Percentiles rank a stretch among this genome's conserved stretches.
Evolutionary conservation across 2,329 filamentous ascomycete genomes (phyloP).

Genomic region (Fusarium sambucinum): DNA sequence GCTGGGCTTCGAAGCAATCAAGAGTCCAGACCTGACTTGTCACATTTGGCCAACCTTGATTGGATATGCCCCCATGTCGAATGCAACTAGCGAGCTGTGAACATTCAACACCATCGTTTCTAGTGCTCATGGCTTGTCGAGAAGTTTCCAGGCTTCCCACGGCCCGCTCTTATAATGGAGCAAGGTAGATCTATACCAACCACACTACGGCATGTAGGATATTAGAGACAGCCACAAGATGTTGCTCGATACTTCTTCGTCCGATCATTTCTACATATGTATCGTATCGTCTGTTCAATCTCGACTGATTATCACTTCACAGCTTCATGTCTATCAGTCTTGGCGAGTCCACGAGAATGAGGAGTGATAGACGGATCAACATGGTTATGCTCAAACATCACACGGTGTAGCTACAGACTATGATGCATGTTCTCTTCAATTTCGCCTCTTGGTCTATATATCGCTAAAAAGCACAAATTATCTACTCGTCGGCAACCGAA

Average conservation of each 20-base stretch:
- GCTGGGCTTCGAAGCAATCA: conserved; percentile 5
- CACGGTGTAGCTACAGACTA: too few relatives aligned
- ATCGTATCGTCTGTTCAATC: not conserved
- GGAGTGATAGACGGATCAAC: not conserved
- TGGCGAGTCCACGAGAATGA: not conserved
- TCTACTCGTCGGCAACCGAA: conserved; percentile 5
- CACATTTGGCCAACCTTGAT: conserved; percentile 3
- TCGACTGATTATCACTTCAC: not conserved
- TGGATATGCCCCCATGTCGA: conserved; percentile 3
- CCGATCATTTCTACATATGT: not conserved
- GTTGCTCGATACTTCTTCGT: not conserved
- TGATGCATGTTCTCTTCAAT: not conserved
- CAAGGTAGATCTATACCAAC: not conserved
- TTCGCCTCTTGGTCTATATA: conserved; percentile 7
- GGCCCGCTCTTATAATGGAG: not conserved
- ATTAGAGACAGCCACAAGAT: not conserved
- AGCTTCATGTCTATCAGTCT: not conserved
- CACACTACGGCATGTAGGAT: not conserved
- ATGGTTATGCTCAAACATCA: not conserved
- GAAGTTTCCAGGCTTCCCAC: not conserved
- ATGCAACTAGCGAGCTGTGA: not conserved
- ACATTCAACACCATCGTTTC: conserved; percentile 13
- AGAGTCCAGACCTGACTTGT: not conserved
- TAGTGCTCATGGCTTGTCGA: not conserved
- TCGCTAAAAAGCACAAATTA: conserved; percentile 10